Percentiles rank a stretch among this genome's conserved stretches.
Evolutionary conservation across 441 rosid genomes (phyloP).

Genomic region (Manihot esculenta): DNA sequence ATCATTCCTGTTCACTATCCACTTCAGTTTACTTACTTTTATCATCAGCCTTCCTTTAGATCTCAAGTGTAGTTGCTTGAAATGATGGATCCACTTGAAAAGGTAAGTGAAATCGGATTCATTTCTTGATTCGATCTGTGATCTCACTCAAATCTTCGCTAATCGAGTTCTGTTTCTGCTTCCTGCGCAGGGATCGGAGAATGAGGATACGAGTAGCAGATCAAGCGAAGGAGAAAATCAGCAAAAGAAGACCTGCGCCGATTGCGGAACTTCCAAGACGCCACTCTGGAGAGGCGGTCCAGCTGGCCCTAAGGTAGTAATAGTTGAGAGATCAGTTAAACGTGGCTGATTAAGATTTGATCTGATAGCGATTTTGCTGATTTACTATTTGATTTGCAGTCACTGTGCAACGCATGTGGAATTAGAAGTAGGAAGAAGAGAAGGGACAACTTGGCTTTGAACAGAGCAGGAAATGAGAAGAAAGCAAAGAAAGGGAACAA

Average conservation of each 20-base stretch:
- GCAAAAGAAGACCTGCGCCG: slow-evolving; percentile 70
- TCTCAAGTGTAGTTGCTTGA: slow-evolving; percentile 19
- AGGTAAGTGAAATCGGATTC: slow-evolving; percentile 41
- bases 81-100: slow-evolving; percentile 51
- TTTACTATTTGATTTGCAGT: slow-evolving; percentile 39
- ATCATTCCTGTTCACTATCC: neutral
- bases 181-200: slow-evolving; percentile 48
- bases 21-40: neutral
- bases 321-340: neutral
- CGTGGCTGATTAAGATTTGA: neutral
- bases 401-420: slow-evolving; percentile 91
- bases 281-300: slow-evolving; percentile 99
- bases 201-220: slow-evolving; percentile 40
- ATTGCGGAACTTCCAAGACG: slow-evolving; percentile 85
- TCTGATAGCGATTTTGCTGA: slow-evolving; percentile 46
- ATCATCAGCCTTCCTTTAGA: slow-evolving; percentile 24
- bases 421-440: slow-evolving; percentile 71
- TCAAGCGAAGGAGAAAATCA: slow-evolving; percentile 34
- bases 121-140: slow-evolving; percentile 9
- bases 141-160: slow-evolving; percentile 18
- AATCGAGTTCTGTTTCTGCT: neutral
- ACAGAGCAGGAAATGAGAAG: slow-evolving; percentile 38
- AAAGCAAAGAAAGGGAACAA: slow-evolving; percentile 34
- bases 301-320: slow-evolving; percentile 83
- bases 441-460: slow-evolving; percentile 44